Base-by-base conservation (phyloP, 495 filamentous ascomycete genomes). In the Podospora comata region DNA sequence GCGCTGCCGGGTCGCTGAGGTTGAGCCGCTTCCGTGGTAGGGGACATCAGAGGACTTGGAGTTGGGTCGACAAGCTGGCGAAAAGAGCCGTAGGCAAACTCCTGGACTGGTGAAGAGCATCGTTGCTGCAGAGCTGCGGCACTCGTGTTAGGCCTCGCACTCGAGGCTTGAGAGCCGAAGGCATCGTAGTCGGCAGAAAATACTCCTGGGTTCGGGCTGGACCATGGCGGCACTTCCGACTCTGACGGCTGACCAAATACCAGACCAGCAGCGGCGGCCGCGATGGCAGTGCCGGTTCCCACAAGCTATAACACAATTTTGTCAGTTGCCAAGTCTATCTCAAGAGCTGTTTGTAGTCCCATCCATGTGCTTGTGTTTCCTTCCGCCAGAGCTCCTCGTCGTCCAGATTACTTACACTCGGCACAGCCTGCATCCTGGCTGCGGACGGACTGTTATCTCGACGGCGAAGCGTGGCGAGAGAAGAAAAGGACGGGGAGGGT, bases 371-470 rank as follows among this genome's bases (percentile, higher is more conserved):
- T 60, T 39, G 58, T 61, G 58, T 0, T 60, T 2, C 15, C 26
- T 15, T 62, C 32, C 60, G 18, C 61, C 28, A 63, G 7, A 62
- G n/a, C 23, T 58, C 60, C 60, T 26, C 26, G 7, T 13, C 16
- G 23, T 61, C 16, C 16, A 32, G 16, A 28, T 32, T 28, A 54
- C 53, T 70, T 30, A 89, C 86, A 81, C 84, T 88, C 73, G 86
- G 86, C 76, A 89, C 79, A 55, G 86, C 83, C 82, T 87, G 86
- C 86, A 89, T 89, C 72, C 74, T 83, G 73, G 74, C 75, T 73
- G 73, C 74, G 74, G 77, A 68, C 74, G 74, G 77, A 68, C 68
- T 68, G 72, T 76, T 76, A 79, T 73, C 74, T 78, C 73, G 76
- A 77, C 68, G 76, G 75, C 74, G 67, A 71, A 73, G 69, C 68